Base-by-base conservation (phyloP, 306 rosid genomes). In the Neltuma alba region DNA sequence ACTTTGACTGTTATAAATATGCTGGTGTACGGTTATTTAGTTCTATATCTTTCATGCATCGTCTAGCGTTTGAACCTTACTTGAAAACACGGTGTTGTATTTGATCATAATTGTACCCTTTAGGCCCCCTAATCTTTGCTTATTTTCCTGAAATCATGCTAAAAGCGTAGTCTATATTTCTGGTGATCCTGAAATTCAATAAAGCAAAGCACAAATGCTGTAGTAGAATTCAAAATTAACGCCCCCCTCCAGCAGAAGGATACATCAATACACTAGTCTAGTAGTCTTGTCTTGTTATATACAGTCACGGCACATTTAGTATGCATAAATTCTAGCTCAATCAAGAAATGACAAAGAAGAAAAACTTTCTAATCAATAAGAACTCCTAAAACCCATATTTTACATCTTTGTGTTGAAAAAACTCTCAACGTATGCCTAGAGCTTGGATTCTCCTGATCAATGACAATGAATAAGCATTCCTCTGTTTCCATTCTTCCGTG, bases 361-460 rank as follows among this genome's bases (percentile, higher is more conserved):
- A 67, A 70, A 72, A 44, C 38, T 40, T 31, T 36, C 58, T 72
- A 58, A 78, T 20, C 57, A 55, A 64, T 73, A 79, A 85, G 85
- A 81, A 27, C 25, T 60, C 78, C 33, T 38, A 42, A 14, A 78
- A 30, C 65, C n/a, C 77, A 66, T 7, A 14, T 55, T 60, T 44
- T 36, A 27, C 79, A 14, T 28, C 64, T 60, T 13, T 41, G 23
- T 45, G 61, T 67, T 6, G 14, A 25, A 34, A 23, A 64, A 70
- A 37, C 50, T 54, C 77, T 92, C 89, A 94, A 77, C 91, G 97
- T 80, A 94, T 92, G 69, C 99, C 99, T 21, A 94, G 88, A 84
- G 95, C 97, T 86, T 94, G 97, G 81, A 94, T 91, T 79, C 99
- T 88, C 87, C 57, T 90, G 69, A 91, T 78, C 81, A 89, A 67